Conservation (phyloP, 2,329 filamentous ascomycete genomes). For the Corniculantispora saksenae region DNA sequence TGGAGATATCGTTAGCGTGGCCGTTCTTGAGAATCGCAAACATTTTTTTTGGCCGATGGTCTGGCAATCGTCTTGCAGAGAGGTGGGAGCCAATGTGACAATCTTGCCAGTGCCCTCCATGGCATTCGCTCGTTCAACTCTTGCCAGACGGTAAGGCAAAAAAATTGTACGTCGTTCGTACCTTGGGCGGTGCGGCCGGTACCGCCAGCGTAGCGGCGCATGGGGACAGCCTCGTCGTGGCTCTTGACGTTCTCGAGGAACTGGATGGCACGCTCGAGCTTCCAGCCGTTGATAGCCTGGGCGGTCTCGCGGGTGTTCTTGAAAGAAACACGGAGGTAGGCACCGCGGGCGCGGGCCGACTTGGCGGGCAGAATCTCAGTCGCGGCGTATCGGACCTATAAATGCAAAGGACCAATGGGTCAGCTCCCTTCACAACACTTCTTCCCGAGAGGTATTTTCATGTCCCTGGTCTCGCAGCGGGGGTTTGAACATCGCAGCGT, state of each 20-base stretch:
- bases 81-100: neutral
- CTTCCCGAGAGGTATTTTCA: neutral
- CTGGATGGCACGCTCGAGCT: conserved; percentile 88
- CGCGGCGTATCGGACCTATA: conserved; percentile 92
- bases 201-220: conserved; percentile 95
- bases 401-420: conserved; percentile 21
- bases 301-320: conserved; percentile 99
- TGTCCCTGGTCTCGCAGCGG: neutral
- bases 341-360: conserved; percentile 96
- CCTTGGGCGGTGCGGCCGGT: conserved; percentile 97
- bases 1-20: conserved; percentile 30
- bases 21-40: neutral
- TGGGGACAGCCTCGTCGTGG: conserved; percentile 96
- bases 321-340: conserved; percentile 98
- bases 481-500: conserved; percentile 1
- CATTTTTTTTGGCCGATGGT: neutral
- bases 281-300: conserved; percentile 99
- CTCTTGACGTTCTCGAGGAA: conserved; percentile 98
- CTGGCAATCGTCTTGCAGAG: neutral
- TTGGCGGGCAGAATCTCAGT: conserved; percentile 84
- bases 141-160: neutral
- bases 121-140: neutral
- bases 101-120: neutral
- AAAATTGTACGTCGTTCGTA: conserved; percentile 57
- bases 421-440: conserved; percentile 22